Evolutionary conservation across 208 protist species (phyloP), one percentile per base, ranked within the genome.

Genomic region (Trypanosoma vivax): DNA sequence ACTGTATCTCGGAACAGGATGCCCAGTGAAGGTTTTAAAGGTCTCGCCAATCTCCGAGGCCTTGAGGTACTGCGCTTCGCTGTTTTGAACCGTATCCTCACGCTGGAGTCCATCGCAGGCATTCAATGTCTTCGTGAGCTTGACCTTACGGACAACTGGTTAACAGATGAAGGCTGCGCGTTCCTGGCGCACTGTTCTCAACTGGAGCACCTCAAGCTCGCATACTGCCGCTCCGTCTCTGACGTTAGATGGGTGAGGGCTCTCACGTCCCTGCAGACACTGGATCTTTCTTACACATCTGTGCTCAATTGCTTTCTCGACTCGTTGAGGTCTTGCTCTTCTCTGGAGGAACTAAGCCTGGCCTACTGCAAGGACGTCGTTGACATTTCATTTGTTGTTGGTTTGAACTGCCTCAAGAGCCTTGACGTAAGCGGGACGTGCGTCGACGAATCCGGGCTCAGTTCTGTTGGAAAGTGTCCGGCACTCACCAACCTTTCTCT

Each of bases 31-130:
- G 71, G 83, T 37, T 67, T 89, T 61, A 48, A 59, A 16, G 45
- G 53, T 63, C 54, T 92, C 23, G 47, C 50, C 13, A 35, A 63
- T 14, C 77, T 74, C 35, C 51, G 46, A 13, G 50, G 73, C 2
- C 72, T 92, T 5, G 60, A 71, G 5, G 73, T 81, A 46, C 54
- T 92, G 5, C 71, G 81, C 45, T 40, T 88, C 13, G 42, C 76
- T 34, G 66, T 72, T 5, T 72, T 88, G 21, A 76, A 71, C 25
- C 71, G 73, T 31, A 48, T 88, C 11, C 77, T 69, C 7, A 59
- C 65, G 31, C 42, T 88, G 11, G 58, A 52, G 16, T 39, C 51
- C 6, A 56, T 92, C 21, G 56, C 42, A 30, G 34, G 60, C 19
- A 56, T 92, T 19, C 50, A 31, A 10, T 57, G 53, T 4, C 58